Base-by-base conservation (phyloP, 257 asterid genomes). In the Perilla frutescens region DNA sequence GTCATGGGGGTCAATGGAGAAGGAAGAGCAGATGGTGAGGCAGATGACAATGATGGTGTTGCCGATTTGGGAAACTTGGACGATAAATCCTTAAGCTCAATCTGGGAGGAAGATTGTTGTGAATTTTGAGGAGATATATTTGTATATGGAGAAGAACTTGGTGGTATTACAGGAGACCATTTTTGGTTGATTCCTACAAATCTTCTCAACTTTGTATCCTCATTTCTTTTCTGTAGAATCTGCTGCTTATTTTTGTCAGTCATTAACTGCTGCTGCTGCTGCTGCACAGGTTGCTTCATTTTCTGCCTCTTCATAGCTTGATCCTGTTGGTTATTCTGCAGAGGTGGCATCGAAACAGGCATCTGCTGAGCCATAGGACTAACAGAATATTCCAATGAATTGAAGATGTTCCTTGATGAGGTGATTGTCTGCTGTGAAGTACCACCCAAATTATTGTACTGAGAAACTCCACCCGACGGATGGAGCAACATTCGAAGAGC, bases 1-100 rank as follows among this genome's bases (percentile, higher is more conserved):
- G 84, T 85, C 75, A 79, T 56, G 5, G 86, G 88, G 61, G 84
- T 75, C 69, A 77, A 66, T 39, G 89, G 87, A 66, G 87, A 79
- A 15, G 84, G 87, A 68, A 78, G 58, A 56, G 80, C 69, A 70
- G 77, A 74, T 6, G 86, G 76, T 1, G 86, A 84, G 70, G 80
- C 55, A 47, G 87, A 62, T 36, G 86, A 70, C 20, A 48, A 39
- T 3, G 76, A 76, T 7, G 82, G 64, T 49, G 80, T 48, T 9
- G 63, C 60, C 0, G 85, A 73, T 49, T 58, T 79, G 26, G 82
- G 66, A 70, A 76, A 20, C 68, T 56, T 81, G 1, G 79, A 68
- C 6, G 83, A 77, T 7, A 75, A 64, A 63, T 77, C 86, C 76
- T 77, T 84, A 51, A 66, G 36, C 62, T 80, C 87, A 50, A 75